phyloP scores from a whole-genome alignment of 305 asterid genomes.

The Solanum hybrid region DNA sequence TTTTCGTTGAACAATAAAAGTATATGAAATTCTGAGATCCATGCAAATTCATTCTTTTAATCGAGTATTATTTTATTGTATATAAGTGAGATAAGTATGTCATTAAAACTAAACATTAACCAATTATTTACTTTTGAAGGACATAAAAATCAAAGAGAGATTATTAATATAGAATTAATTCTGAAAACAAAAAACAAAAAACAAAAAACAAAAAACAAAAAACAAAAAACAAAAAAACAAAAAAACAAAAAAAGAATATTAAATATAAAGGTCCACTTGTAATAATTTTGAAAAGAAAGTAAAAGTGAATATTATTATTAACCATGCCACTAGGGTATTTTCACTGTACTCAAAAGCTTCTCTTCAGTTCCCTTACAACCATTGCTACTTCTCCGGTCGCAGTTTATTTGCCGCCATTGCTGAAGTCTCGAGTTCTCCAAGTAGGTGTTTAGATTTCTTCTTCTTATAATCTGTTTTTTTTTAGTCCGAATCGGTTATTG shows the following conservation, averaged over 20 bases:
- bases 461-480: background rate
- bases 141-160: background rate
- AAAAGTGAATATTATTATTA: too few species aligned
- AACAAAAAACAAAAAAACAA: too few species aligned
- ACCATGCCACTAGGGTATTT: background rate
- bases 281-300: background rate
- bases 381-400: background rate
- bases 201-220: too few species aligned
- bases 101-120: too few species aligned
- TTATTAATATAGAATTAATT: background rate
- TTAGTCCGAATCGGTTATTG: conserved; percentile 27
- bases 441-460: background rate
- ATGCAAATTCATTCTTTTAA: too few species aligned
- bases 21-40: too few species aligned
- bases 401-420: background rate
- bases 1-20: too few species aligned
- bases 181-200: background rate
- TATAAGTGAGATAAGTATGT: too few species aligned
- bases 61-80: too few species aligned
- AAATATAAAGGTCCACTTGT: too few species aligned
- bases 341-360: too few species aligned
- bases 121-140: background rate
- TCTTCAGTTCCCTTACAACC: background rate
- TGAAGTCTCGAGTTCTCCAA: background rate
- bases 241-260: too few species aligned